A percentile compares a stretch with the other conserved stretches of the same genome.
These are phyloP conservation scores for Lagenidium giganteum DNA, from an alignment of 352 stramenopile species.

Conservation along the genomic window DNA sequence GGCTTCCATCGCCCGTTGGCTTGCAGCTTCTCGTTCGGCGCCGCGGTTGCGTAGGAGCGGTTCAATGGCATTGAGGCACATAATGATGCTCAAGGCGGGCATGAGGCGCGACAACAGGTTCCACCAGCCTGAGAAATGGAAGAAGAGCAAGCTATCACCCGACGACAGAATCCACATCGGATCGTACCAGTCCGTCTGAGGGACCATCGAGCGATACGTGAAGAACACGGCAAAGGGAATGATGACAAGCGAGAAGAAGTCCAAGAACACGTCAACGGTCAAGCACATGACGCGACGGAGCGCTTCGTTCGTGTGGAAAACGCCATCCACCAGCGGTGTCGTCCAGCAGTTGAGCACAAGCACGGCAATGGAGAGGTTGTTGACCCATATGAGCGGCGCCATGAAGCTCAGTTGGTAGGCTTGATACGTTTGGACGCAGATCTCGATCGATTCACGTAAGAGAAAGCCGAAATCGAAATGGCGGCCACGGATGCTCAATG, in stretches of 20 bases:
- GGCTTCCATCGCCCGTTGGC: neutral
- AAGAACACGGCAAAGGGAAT: slow-evolving; percentile 4
- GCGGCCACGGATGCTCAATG: slow-evolving; percentile 9
- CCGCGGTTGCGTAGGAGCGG: neutral
- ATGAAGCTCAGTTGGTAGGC: slow-evolving; percentile 10
- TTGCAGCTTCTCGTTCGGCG: neutral
- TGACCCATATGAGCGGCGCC: slow-evolving; percentile 6
- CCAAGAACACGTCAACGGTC: slow-evolving; percentile 5
- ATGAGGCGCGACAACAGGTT: neutral
- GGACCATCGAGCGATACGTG: neutral
- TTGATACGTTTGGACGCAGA: slow-evolving; percentile 2
- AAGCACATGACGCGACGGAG: slow-evolving; percentile 5
- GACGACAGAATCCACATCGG: slow-evolving; percentile 5
- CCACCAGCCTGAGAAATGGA: slow-evolving; percentile 7
- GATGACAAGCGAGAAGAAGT: slow-evolving; percentile 5
- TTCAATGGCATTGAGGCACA: slow-evolving; percentile 6
- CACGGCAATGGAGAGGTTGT: slow-evolving; percentile 4
- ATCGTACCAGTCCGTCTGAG: neutral
- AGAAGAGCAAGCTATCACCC: slow-evolving; percentile 9
- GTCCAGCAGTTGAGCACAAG: slow-evolving; percentile 12
- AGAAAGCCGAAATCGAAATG: slow-evolving; percentile 11
- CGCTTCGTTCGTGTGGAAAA: neutral
- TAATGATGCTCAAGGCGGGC: slow-evolving; percentile 2
- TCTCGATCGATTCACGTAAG: slow-evolving; percentile 8
- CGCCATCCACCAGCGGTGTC: slow-evolving; percentile 2